phyloP scores from a whole-genome alignment of 129 eudicot species.

The Daucus carota region DNA sequence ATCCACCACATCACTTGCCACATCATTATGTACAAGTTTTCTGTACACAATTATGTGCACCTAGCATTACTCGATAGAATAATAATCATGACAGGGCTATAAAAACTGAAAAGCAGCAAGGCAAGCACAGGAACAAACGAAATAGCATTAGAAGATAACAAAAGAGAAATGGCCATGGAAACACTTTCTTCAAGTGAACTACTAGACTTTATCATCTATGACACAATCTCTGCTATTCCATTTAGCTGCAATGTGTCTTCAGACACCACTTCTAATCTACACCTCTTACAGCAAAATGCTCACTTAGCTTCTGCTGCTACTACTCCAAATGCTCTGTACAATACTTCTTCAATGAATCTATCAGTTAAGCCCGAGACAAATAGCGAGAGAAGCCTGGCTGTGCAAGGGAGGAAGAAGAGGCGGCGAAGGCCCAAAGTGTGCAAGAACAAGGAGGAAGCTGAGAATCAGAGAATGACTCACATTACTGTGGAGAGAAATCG shows the following conservation, averaged over 20 bases:
- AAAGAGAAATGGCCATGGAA: slow-evolving; percentile 63
- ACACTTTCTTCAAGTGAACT: slow-evolving; percentile 69
- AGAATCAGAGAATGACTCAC: slow-evolving; percentile 94
- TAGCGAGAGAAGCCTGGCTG: slow-evolving; percentile 20
- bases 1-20: no score
- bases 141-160: slow-evolving; percentile 24
- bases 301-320: not conserved
- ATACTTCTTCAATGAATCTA: not conserved
- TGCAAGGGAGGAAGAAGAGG: slow-evolving; percentile 65
- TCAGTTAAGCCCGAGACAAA: slow-evolving; percentile 8
- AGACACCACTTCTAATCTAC: slow-evolving; percentile 19
- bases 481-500: slow-evolving; percentile 90
- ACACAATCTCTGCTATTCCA: slow-evolving; percentile 59
- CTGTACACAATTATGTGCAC: no score
- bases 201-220: slow-evolving; percentile 73
- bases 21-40: no score
- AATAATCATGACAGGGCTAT: slow-evolving; percentile 13
- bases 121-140: slow-evolving; percentile 19
- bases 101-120: slow-evolving; percentile 13
- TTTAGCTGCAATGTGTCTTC: slow-evolving; percentile 36
- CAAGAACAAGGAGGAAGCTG: slow-evolving; percentile 96
- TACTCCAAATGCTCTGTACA: not conserved
- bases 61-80: no score
- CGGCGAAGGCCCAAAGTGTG: slow-evolving; percentile 65
- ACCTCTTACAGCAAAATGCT: slow-evolving; percentile 10